Conservation (phyloP, 164 flowering plant genomes). For the Taxillus chinensis region DNA sequence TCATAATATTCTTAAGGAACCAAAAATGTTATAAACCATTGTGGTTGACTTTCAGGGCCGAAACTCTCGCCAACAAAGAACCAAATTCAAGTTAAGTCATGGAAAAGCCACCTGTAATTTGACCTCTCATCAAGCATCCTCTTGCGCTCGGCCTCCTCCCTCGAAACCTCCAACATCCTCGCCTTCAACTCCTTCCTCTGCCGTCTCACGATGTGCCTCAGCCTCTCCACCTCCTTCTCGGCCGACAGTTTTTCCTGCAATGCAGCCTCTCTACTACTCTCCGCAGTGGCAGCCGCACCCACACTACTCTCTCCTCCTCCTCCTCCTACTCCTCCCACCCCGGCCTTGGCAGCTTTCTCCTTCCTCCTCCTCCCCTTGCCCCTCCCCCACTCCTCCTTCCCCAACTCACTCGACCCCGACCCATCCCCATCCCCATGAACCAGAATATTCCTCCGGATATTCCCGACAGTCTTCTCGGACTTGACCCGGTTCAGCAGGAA, state of each 20-base stretch:
- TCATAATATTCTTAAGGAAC: too few species aligned
- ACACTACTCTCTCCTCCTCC: constrained; percentile 19
- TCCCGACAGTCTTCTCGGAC: constrained; percentile 92
- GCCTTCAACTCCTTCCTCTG: constrained; percentile 81
- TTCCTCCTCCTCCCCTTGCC: constrained; percentile 35
- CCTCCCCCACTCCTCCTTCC: constrained; percentile 16
- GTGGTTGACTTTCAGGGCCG: too few species aligned
- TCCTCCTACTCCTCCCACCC: constrained; percentile 15
- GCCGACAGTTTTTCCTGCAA: constrained; percentile 74
- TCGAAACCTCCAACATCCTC: constrained; percentile 82
- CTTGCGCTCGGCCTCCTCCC: constrained; percentile 92
- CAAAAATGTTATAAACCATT: too few species aligned
- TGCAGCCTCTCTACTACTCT: constrained; percentile 56
- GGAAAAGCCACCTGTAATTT: constrained; percentile 51
- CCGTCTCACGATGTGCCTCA: constrained; percentile 68
- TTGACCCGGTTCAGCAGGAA: constrained; percentile 70
- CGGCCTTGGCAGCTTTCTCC: constrained; percentile 18
- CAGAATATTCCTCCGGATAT: constrained; percentile 64
- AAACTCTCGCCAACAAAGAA: background rate
- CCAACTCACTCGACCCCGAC: constrained; percentile 6
- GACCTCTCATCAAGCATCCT: constrained; percentile 87
- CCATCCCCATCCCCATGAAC: constrained; percentile 58
- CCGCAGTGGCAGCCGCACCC: constrained; percentile 24
- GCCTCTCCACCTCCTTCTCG: constrained; percentile 82
- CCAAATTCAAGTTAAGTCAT: background rate